Evolutionary conservation across 495 filamentous ascomycete species (phyloP), one percentile per base, ranked within the genome.

Genomic region (Hypoxylon fragiforme): DNA sequence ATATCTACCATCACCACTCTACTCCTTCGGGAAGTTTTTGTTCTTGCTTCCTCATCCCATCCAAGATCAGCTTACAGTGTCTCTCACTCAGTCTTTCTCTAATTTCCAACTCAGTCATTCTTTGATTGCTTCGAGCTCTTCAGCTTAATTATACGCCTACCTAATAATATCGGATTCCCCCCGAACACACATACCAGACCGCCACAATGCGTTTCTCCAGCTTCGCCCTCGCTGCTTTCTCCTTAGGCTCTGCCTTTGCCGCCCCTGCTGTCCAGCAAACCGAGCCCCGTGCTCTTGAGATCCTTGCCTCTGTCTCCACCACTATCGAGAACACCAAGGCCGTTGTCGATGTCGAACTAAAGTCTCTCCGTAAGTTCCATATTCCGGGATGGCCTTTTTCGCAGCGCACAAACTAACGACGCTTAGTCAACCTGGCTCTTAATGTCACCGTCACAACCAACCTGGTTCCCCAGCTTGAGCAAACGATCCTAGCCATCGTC

Each of bases 181-280:
- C 38, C 46, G 34, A 45, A 28, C 43, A 30, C 50, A 41, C 44
- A 41, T 38, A n/a, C n/a, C n/a, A n/a, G n/a, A n/a, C n/a, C 37
- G 42, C 14, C 46, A 67, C 14, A 51, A 68, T 68, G 65, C 62
- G 54, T 57, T 65, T 65, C 62, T 45, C 62, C 24, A 65, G 34
- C 41, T 58, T 68, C 55, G 45, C 52, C 22, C 24, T 62, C 15
- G 55, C 58, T 37, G 65, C 65, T 32, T 45, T 68, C 41, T 62
- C 65, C 12, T 18, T 63, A 26, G 65, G 65, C 59, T 68, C 65
- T 63, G 65, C 65, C 45, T 20, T 68, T 28, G 65, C 65, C 14
- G 45, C 39, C 22, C 60, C 60, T 32, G 49, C 55, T 34, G 8
- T 21, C 22, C 45, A 55, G 30, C 44, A 60, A 38, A 8, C 38